These are phyloP conservation scores for grape (Vitis vinifera) DNA, from an alignment of 164 flowering plant genomes.

Conservation along the genomic window ASM3070453v1 NC_081806.1:1939501-1940000, in stretches of 20 bases:
- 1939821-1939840: too few species aligned
- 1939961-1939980: slow-evolving; percentile 86
- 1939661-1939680: slow-evolving; percentile 23
- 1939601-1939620: neutral
- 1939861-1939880: too few species aligned
- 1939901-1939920: too few species aligned
- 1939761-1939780: too few species aligned
- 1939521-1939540: neutral
- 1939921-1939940: too few species aligned
- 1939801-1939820: too few species aligned
- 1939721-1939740: neutral
- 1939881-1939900: too few species aligned
- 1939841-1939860: too few species aligned
- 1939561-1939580: neutral
- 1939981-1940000: slow-evolving; percentile 89
- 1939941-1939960: slow-evolving; percentile 56
- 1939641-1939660: slow-evolving; percentile 17
- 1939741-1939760: too few species aligned
- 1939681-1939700: slow-evolving; percentile 20
- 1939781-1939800: too few species aligned
- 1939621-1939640: neutral
- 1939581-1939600: neutral
- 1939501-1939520: neutral
- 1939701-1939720: neutral
- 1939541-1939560: neutral